Evolutionary conservation across 2,329 filamentous ascomycete genomes (phyloP).

Genomic region (Paecilomyces formosus): DNA sequence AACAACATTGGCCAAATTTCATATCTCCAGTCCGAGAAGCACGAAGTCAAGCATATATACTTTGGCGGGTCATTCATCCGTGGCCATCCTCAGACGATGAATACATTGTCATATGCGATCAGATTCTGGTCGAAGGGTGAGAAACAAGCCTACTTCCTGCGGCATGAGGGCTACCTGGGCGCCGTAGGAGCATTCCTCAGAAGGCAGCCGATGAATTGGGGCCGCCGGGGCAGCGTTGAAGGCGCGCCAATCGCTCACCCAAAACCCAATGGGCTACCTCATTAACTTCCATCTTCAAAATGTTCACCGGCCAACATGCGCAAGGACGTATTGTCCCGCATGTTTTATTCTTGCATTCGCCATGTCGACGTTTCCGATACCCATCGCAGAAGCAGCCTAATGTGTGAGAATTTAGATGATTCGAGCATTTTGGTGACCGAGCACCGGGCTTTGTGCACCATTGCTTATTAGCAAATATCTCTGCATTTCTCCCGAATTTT

Average conservation of each 20-base stretch:
- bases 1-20: conserved; percentile 99
- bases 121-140: conserved; percentile 93
- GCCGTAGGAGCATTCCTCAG: conserved; percentile 91
- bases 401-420: neutral
- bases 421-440: neutral
- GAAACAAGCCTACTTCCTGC: conserved; percentile 91
- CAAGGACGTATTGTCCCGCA: neutral
- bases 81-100: conserved; percentile 94
- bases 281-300: neutral
- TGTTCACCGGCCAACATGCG: neutral
- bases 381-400: neutral
- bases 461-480: neutral
- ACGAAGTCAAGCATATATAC: conserved; percentile 86
- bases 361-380: neutral
- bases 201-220: conserved; percentile 85
- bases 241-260: conserved; percentile 13
- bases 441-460: neutral
- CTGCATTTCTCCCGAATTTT: neutral
- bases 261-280: conserved; percentile 1
- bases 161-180: conserved; percentile 93
- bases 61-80: conserved; percentile 97
- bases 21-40: conserved; percentile 93
- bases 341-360: neutral
- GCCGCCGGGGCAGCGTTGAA: conserved; percentile 70
- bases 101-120: conserved; percentile 92